Percentiles rank a stretch among this genome's conserved stretches.
Evolutionary conservation across 108 stramenopile species (phyloP).

Genomic region (Mediolabrus comicus): DNA sequence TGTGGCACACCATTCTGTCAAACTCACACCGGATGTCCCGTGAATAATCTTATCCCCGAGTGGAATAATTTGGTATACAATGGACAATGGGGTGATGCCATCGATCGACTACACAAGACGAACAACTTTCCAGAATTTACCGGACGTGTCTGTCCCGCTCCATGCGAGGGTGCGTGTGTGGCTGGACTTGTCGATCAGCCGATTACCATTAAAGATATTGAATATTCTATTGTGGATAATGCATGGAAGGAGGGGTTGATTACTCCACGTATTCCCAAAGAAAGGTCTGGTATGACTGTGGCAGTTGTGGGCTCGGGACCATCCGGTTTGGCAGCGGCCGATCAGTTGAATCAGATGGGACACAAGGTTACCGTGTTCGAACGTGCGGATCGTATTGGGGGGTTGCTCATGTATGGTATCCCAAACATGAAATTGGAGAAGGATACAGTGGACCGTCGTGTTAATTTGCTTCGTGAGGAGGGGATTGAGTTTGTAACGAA

Average conservation of each 20-base stretch:
- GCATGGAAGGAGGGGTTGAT: conserved; percentile 95
- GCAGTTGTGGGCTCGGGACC: conserved; percentile 95
- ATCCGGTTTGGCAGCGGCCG: conserved; percentile 90
- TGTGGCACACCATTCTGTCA: conserved; percentile 98
- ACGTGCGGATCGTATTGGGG: conserved; percentile 93
- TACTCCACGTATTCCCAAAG: conserved; percentile 85
- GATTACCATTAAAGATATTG: conserved; percentile 97
- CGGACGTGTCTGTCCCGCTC: conserved; percentile 96
- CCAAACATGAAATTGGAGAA: conserved; percentile 99
- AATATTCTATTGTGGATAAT: conserved; percentile 95
- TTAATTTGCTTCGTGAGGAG: conserved; percentile 91
- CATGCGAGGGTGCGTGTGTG: conserved; percentile 97
- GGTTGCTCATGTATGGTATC: conserved; percentile 97
- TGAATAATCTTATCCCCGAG: conserved; percentile 97
- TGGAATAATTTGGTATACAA: conserved; percentile 98
- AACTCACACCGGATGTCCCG: conserved; percentile 96
- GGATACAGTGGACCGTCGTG: conserved; percentile 93
- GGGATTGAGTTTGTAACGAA: conserved; percentile 96
- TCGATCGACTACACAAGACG: conserved; percentile 92
- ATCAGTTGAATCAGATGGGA: conserved; percentile 95
- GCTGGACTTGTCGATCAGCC: conserved; percentile 93
- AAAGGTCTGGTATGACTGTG: conserved; percentile 92
- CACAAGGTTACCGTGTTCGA: conserved; percentile 96
- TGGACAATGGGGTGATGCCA: conserved; percentile 93
- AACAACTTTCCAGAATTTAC: conserved; percentile 99